Evolutionary conservation across 2,329 filamentous ascomycete species (phyloP).

Genomic region (Aspergillus texensis): DNA sequence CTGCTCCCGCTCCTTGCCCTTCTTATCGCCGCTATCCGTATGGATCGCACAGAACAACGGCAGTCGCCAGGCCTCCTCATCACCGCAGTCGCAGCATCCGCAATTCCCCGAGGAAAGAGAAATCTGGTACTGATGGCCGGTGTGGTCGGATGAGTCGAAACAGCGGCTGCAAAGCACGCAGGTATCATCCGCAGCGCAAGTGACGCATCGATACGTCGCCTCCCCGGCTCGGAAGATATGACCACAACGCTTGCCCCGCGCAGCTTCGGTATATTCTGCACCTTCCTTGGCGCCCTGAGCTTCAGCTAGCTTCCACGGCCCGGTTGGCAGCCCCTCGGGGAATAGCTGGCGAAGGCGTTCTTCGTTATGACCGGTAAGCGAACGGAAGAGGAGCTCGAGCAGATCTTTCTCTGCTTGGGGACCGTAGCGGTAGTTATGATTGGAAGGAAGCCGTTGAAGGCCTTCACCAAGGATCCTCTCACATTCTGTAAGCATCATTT

Average conservation of each 20-base stretch:
- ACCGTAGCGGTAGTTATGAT: constrained; percentile 75
- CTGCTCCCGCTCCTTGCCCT: constrained; percentile 60
- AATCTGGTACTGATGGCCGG: constrained; percentile 88
- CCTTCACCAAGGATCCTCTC: constrained; percentile 84
- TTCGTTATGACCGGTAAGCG: constrained; percentile 73
- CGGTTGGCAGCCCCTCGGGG: constrained; percentile 68
- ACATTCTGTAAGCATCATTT: constrained; percentile 53
- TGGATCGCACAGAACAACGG: constrained; percentile 90
- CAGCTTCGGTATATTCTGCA: constrained; percentile 90
- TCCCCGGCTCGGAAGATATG: constrained; percentile 97
- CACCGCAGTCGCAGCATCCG: constrained; percentile 96
- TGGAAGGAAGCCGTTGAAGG: constrained; percentile 74
- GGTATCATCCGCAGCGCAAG: constrained; percentile 91
- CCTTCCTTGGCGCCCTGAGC: constrained; percentile 93
- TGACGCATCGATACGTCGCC: constrained; percentile 91
- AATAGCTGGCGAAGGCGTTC: constrained; percentile 82
- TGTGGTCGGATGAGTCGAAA: constrained; percentile 93
- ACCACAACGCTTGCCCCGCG: constrained; percentile 89
- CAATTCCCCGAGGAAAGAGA: constrained; percentile 86
- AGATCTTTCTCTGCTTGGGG: constrained; percentile 72
- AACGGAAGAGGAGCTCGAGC: constrained; percentile 80
- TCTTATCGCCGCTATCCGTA: constrained; percentile 60
- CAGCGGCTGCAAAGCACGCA: constrained; percentile 93
- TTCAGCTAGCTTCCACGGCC: constrained; percentile 74
- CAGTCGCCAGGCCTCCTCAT: constrained; percentile 88